Evolutionary conservation across 345 rosid species (phyloP).

Genomic region (Eucalyptus albens): DNA sequence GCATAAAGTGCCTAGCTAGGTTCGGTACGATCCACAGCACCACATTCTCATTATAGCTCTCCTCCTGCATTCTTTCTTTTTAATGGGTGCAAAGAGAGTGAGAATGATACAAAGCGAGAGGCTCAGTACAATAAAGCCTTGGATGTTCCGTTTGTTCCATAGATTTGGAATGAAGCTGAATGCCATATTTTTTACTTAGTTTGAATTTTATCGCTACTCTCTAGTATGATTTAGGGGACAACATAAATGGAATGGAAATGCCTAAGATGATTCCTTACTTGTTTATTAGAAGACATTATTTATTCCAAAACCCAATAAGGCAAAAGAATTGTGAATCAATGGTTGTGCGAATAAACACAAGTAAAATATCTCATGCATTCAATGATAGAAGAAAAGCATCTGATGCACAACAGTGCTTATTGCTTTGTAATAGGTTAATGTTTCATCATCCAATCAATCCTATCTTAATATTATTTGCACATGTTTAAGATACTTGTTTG

Average conservation of each 20-base stretch:
- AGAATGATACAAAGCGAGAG: neutral
- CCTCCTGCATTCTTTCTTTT: no score
- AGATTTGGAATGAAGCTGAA: no score
- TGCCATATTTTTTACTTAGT: neutral
- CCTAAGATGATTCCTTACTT: neutral
- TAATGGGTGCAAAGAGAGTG: neutral
- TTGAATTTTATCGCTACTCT: no score
- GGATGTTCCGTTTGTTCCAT: neutral
- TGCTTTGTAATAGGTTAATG: neutral
- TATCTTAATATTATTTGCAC: neutral
- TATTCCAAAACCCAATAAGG: neutral
- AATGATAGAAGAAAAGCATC: neutral
- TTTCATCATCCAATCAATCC: neutral
- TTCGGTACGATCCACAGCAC: neutral
- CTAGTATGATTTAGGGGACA: no score
- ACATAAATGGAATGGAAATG: no score
- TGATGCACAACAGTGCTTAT: neutral
- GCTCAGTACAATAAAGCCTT: no score
- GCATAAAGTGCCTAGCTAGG: fast-evolving
- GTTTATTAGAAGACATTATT: neutral
- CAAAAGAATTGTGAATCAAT: neutral
- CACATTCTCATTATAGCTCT: fast-evolving
- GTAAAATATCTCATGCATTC: neutral
- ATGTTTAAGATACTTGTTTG: neutral
- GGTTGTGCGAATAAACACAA: fast-evolving